Conservation (phyloP, 805 yeast species). For the Kodamaea jinghongensis region DNA sequence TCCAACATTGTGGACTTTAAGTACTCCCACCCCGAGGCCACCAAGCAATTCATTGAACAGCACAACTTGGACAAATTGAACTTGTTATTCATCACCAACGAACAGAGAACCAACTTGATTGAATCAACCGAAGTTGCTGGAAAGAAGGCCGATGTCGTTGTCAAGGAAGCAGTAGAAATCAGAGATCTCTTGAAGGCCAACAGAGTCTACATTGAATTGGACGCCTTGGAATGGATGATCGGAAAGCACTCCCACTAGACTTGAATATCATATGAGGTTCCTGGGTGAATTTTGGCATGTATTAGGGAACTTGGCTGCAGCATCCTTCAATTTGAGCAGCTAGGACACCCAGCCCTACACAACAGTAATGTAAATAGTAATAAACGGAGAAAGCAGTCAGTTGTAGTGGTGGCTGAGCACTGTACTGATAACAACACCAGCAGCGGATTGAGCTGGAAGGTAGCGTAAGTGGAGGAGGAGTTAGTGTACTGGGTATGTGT, state of each 20-base stretch:
- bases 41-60: slow-evolving; percentile 46
- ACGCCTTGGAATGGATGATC: slow-evolving; percentile 63
- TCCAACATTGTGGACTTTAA: slow-evolving; percentile 34
- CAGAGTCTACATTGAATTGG: slow-evolving; percentile 67
- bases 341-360: background rate
- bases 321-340: background rate
- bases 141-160: slow-evolving; percentile 58
- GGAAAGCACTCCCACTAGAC: slow-evolving; percentile 22
- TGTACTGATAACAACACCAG: too few relatives aligned
- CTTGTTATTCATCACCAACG: slow-evolving; percentile 66
- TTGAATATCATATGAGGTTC: too few relatives aligned
- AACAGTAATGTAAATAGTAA: background rate
- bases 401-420: too few relatives aligned
- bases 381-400: slow-evolving; percentile 1
- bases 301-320: too few relatives aligned
- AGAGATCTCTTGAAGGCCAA: slow-evolving; percentile 81
- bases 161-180: slow-evolving; percentile 77
- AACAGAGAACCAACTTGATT: slow-evolving; percentile 57
- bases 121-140: slow-evolving; percentile 53
- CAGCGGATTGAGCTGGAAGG: too few relatives aligned
- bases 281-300: too few relatives aligned
- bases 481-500: too few relatives aligned
- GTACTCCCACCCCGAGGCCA: slow-evolving; percentile 42
- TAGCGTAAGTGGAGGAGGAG: too few relatives aligned
- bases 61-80: slow-evolving; percentile 52